Evolutionary conservation across 2,329 filamentous ascomycete species (phyloP), one percentile per base, ranked within the genome.

Genomic region (Penicillium brevicompactum): DNA sequence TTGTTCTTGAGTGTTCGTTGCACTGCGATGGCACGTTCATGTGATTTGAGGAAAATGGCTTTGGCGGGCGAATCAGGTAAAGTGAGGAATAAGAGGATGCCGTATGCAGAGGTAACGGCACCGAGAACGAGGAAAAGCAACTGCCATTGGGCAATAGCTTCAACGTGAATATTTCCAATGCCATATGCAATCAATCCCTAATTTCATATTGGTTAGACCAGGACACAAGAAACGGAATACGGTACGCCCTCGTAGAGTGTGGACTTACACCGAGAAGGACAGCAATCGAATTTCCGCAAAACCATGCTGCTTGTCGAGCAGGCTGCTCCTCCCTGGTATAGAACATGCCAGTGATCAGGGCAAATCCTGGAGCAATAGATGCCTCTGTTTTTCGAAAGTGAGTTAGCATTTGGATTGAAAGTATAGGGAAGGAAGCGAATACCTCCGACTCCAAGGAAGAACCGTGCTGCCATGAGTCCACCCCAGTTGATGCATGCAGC

Each of bases 1-100:
- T 77, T 74, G 62, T 84, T 84, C 9, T 64, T 70, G 2, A 79
- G 70, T 1, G 84, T 79, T 27, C 83, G 76, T 54, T 80, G 79
- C 10, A 83, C 73, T 2, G 81, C 82, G 27, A 85, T 76, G 2
- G 72, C 60, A 8, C 71, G 69, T 55, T 81, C 76, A 4, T 66
- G 67, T 46, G 73, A 66, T 10, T 58, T 74, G 22, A 80, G 63
- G 57, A 78, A 80, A 21, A 70, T 70, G 2, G 77, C 75, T 13
- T 70, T 77, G 2, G 68, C 66, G 0, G 78, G 76, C 1, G 61
- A 58, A 45, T 69, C 62, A 1, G 64, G 65, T 1, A 69, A 59
- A 1, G 69, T 46, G 10, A 61, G 42, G 42, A 67, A 49, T 9
- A 70, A 47, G 5, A 58, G 42, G 9, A 56, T 7, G 3, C 48